A percentile compares a stretch with the other conserved stretches of the same genome.
Evolutionary conservation across 2,329 filamentous ascomycete genomes (phyloP).

Genomic region (Pseudocercospora musae): DNA sequence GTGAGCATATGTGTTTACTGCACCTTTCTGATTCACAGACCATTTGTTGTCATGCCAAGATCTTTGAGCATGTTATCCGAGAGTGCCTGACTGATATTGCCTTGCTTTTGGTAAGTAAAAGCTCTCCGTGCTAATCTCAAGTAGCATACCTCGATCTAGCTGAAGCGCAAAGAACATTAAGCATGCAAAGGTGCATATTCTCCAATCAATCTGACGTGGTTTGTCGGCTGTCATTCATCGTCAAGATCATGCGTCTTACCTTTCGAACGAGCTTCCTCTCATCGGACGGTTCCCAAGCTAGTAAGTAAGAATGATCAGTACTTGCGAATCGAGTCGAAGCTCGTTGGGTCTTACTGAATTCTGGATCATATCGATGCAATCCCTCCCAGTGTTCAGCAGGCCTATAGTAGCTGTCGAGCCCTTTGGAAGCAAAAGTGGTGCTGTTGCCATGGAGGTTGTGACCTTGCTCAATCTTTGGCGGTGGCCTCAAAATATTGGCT

Average conservation of each 20-base stretch:
- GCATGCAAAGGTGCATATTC: conserved; percentile 52
- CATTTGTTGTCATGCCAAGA: conserved; percentile 46
- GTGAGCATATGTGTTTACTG: too few species aligned
- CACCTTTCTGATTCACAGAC: too few species aligned
- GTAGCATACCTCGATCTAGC: conserved; percentile 4
- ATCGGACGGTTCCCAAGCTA: conserved; percentile 54
- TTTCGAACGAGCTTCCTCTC: conserved; percentile 55
- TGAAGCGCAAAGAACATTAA: conserved; percentile 55
- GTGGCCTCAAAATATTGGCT: conserved; percentile 9
- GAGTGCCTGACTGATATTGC: conserved; percentile 37
- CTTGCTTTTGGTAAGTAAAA: too few species aligned
- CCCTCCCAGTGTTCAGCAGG: conserved; percentile 51
- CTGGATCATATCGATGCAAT: conserved; percentile 57
- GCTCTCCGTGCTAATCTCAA: too few species aligned
- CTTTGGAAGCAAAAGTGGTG: conserved; percentile 19
- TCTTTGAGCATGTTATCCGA: conserved; percentile 48
- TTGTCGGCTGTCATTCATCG: not conserved
- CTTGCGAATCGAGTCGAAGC: not conserved
- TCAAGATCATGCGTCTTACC: conserved; percentile 33
- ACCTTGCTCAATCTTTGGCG: conserved; percentile 6
- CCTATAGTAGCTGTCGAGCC: conserved; percentile 22
- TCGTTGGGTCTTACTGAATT: conserved; percentile 32
- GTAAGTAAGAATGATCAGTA: not conserved
- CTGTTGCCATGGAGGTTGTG: conserved; percentile 13
- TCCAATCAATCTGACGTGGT: conserved; percentile 45